Conservation (phyloP, 257 asterid genomes). For the Solanum dulcamara region DNA sequence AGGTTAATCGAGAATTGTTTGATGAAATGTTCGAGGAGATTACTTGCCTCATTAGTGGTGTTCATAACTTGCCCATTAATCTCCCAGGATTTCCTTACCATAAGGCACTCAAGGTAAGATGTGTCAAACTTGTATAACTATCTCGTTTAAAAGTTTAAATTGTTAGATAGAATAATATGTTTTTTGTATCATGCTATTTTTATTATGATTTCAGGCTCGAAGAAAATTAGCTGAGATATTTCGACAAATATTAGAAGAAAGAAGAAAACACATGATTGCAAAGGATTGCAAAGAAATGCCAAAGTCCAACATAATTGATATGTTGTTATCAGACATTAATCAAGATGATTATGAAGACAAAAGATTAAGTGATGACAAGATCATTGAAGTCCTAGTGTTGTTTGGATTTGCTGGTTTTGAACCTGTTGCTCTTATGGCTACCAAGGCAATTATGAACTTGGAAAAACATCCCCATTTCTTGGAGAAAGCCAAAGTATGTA, state of each 20-base stretch:
- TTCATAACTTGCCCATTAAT: background rate
- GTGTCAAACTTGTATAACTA: background rate
- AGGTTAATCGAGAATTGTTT: background rate
- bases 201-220: background rate
- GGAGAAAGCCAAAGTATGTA: background rate
- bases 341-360: background rate
- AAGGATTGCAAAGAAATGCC: background rate
- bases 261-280: background rate
- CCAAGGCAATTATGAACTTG: background rate
- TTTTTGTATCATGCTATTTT: background rate
- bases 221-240: background rate
- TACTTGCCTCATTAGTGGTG: background rate
- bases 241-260: background rate
- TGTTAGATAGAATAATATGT: too few species aligned
- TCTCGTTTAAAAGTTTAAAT: too few species aligned
- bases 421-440: background rate
- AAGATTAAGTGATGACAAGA: background rate
- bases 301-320: background rate
- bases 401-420: slow-evolving; percentile 1
- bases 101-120: background rate
- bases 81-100: background rate
- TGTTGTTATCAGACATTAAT: background rate
- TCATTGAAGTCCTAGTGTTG: background rate
- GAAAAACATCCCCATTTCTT: background rate
- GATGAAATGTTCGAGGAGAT: background rate